These are phyloP conservation scores for Pseudognaphalium luteoalbum DNA, from an alignment of 129 eudicot species.

Conservation along the genomic window DNA sequence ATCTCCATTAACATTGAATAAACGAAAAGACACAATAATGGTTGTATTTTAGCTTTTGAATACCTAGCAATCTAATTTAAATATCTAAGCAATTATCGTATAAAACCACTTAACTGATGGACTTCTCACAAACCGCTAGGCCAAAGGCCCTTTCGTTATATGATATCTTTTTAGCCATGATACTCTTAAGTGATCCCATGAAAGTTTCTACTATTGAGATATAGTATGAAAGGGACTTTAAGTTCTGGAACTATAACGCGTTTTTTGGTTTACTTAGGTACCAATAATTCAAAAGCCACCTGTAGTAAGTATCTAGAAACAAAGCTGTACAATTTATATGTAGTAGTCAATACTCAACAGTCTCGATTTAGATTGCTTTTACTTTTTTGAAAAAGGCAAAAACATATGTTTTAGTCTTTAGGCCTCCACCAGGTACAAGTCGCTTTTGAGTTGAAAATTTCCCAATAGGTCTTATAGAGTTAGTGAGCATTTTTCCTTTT, in stretches of 20 bases:
- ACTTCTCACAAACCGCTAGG: too few species aligned
- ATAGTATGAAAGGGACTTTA: constrained; percentile 23
- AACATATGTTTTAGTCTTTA: neutral
- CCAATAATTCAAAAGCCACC: constrained; percentile 6
- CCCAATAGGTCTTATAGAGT: neutral
- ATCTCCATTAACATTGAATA: constrained; percentile 18
- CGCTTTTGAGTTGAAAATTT: constrained; percentile 14
- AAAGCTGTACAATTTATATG: neutral
- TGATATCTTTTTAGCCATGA: constrained; percentile 18
- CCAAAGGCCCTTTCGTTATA: neutral
- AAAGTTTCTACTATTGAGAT: constrained; percentile 1
- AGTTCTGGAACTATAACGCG: constrained; percentile 26
- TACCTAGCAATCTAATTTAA: constrained; percentile 1
- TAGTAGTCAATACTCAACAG: constrained; percentile 26
- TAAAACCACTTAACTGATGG: too few species aligned
- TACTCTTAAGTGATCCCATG: constrained; percentile 6
- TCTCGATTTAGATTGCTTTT: constrained; percentile 21
- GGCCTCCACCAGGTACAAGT: constrained; percentile 1
- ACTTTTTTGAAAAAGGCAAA: neutral
- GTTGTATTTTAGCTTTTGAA: constrained; percentile 26
- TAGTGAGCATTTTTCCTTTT: neutral
- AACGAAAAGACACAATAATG: constrained; percentile 11
- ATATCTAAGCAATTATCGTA: neutral
- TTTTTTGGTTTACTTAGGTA: constrained; percentile 25
- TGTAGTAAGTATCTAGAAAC: constrained; percentile 9